Percentiles rank a stretch among this genome's conserved stretches.
These are phyloP conservation scores for Neurospora sp. DNA, from an alignment of 495 filamentous ascomycete genomes.

Conservation along the genomic window DNA sequence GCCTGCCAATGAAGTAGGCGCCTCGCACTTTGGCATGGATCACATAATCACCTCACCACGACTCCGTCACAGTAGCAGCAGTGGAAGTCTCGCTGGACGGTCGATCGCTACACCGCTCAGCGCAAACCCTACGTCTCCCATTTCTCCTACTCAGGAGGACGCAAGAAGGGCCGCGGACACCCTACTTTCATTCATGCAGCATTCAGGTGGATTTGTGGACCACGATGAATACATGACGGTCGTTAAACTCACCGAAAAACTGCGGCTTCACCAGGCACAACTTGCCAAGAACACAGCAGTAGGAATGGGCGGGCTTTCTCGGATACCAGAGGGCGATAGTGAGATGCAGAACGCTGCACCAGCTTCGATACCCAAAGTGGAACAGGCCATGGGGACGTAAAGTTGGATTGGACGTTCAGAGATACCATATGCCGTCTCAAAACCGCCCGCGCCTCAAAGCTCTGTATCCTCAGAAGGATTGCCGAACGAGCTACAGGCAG, in stretches of 20 bases:
- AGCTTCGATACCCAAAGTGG: constrained; percentile 7
- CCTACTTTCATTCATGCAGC: constrained; percentile 74
- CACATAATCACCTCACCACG: constrained; percentile 42
- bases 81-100: constrained; percentile 37
- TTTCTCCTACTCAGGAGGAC: constrained; percentile 83
- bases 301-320: constrained; percentile 55
- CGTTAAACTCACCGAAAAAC: constrained; percentile 76
- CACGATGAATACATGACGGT: constrained; percentile 78
- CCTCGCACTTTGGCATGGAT: constrained; percentile 41
- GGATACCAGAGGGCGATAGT: constrained; percentile 53
- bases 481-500: background rate
- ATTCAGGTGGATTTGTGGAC: constrained; percentile 58
- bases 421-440: background rate
- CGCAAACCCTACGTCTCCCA: constrained; percentile 36
- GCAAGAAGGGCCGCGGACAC: constrained; percentile 77
- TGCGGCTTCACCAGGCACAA: constrained; percentile 57
- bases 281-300: constrained; percentile 39
- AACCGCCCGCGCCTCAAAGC: background rate
- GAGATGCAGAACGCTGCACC: constrained; percentile 32
- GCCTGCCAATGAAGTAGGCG: constrained; percentile 48
- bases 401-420: background rate
- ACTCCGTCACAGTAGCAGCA: constrained; percentile 46
- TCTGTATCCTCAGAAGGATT: background rate
- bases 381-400: constrained; percentile 14
- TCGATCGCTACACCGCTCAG: constrained; percentile 33